Base-by-base conservation (phyloP, 345 rosid genomes). In the Triadica sebifera region DNA sequence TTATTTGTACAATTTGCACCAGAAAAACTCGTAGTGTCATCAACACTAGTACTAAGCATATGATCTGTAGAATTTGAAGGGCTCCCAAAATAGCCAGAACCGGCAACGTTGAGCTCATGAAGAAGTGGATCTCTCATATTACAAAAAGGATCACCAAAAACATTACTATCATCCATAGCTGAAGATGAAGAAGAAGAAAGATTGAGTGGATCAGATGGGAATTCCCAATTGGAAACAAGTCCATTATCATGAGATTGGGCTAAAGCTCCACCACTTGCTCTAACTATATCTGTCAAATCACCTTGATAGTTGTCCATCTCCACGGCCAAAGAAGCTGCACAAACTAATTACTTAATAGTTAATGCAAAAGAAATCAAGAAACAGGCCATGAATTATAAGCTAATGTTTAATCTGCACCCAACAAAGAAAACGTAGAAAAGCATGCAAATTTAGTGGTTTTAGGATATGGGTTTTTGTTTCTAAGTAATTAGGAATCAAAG, bases 111-210 rank as follows among this genome's bases (percentile, higher is more conserved):
- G 22, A 86, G 86, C 79, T 84, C 88, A 47, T 84, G 85, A 61
- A 89, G 87, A 51, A 94, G 87, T 20, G 98, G 99, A 76, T 94
- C 97, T 71, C 86, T 49, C 80, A 84, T 71, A 81, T 78, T 80
- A 46, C 86, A 85, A 73, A 91, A 94, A 11, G 99, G 99, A 77
- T 94, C 95, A 1, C 99, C 99, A 46, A 94, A 94, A 68, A 72
- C 41, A 19, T n/a, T 73, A 29, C 34, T 29, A 29, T 29, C 34
- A 29, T 29, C 34, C 34, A 29, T 29, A 62, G 67, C 4, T 5
- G 75, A 46, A 51, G 80, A 17, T n/a, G 46, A 7, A 22, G 57
- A 6, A 37, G 69, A 20, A 41, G 63, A 4, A 20, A 70, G 70
- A 52, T 34, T 65, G 17, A 83, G 43, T 7, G 82, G 75, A 71